These are phyloP conservation scores for Ustilago esculenta DNA, from an alignment of 1,284 basidiomycete genomes.

Conservation along the genomic window DNA sequence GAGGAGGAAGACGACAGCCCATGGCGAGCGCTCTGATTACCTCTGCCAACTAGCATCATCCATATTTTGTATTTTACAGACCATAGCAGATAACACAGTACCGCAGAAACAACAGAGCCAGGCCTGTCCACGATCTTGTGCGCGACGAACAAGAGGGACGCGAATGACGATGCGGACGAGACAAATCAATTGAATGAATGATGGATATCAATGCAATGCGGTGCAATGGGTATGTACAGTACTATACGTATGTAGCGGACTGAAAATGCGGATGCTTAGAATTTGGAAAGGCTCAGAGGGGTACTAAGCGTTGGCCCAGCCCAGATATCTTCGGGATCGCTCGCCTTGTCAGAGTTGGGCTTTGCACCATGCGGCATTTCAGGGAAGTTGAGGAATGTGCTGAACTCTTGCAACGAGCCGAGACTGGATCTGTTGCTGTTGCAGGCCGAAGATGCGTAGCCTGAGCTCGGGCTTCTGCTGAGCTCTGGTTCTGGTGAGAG, in stretches of 20 bases:
- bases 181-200: too few relatives aligned
- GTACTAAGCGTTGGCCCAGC: background rate
- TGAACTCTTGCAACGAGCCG: conserved; percentile 24
- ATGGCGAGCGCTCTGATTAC: background rate
- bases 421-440: conserved; percentile 19
- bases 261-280: too few relatives aligned
- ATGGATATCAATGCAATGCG: too few relatives aligned
- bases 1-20: conserved; percentile 12
- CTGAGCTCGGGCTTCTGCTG: conserved; percentile 27
- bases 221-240: too few relatives aligned
- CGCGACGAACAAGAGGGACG: too few relatives aligned
- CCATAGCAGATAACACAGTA: too few relatives aligned
- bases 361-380: background rate
- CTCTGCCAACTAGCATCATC: too few relatives aligned
- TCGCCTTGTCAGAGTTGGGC: background rate
- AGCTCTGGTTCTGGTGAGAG: conserved; percentile 21
- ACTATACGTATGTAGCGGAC: too few relatives aligned
- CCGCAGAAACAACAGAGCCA: too few relatives aligned
- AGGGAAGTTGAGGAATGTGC: conserved; percentile 19
- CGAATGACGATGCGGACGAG: too few relatives aligned
- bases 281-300: too few relatives aligned
- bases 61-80: background rate
- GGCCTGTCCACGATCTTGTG: too few relatives aligned
- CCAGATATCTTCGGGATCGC: conserved; percentile 10
- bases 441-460: conserved; percentile 11